Base-by-base conservation (phyloP, 2,329 filamentous ascomycete genomes). In the Alternaria sp. region DNA sequence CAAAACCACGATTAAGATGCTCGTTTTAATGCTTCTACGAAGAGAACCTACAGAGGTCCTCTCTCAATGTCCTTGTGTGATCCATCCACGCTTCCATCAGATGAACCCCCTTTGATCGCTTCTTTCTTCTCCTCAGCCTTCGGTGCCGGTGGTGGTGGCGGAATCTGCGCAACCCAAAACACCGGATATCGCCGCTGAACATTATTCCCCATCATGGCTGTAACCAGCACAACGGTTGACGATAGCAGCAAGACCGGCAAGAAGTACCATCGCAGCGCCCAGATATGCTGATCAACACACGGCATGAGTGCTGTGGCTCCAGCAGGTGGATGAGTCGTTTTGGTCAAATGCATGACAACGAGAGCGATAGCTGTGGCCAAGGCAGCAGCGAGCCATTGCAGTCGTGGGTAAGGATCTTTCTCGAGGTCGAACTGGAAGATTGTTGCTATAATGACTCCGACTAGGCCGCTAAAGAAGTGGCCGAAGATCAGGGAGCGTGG, bases 311-410 rank as follows among this genome's bases (percentile, higher is more conserved):
- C 82, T 11, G 82, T 84, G 1, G 82, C 83, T 26, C 82, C 83
- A 17, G 82, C 83, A 6, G 83, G 83, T 15, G 83, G 83, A 63
- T 85, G 82, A 1, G 82, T 80, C 5, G 82, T 83, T 51, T 82
- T 81, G 1, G 82, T 84, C 19, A 81, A 63, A 53, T 81, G 79
- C 83, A 84, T 85, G 26, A 82, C 79, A n/a, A 82, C 70, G 11
- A 80, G 78, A 2, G 82, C 80, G 19, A 80, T 70, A 3, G 80
- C 81, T 50, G 80, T 82, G 4, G 80, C 79, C 0, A 83, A 69
- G 4, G 80, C 77, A 17, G 78, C 82, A 13, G 81, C 78, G 6
- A 84, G 73, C 83, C 83, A 85, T 68, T 78, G 74, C 1, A 83
- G 72, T 1, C 60, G 66, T 23, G 74, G 73, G 12, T 63, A 69